phyloP scores from a whole-genome alignment of 1,284 basidiomycete species.

The Pascua sp. region DNA sequence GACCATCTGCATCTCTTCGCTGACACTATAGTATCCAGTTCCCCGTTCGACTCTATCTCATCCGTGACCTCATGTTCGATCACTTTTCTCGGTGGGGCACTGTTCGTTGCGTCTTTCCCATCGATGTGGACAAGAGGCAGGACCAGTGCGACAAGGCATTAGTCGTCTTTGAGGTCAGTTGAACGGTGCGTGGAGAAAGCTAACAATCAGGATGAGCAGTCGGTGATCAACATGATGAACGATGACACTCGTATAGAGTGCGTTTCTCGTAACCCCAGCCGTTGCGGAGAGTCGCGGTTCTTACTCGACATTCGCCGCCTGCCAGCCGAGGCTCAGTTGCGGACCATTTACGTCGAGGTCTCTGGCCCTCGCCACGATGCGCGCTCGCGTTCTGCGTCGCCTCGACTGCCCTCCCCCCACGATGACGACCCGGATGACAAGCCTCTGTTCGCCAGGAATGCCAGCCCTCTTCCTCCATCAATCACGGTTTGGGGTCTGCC shows the following conservation, averaged over 20 bases:
- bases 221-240: constrained; percentile 15
- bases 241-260: constrained; percentile 22
- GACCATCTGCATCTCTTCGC: neutral
- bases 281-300: neutral
- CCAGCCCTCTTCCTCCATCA: neutral
- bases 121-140: constrained; percentile 6
- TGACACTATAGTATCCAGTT: constrained; percentile 25
- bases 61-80: constrained; percentile 14
- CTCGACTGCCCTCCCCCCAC: neutral
- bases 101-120: constrained; percentile 20
- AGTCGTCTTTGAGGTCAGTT: constrained; percentile 34
- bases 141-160: constrained; percentile 16
- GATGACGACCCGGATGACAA: neutral
- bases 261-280: constrained; percentile 8
- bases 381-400: constrained; percentile 18
- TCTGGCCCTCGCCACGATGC: constrained; percentile 24
- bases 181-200: neutral
- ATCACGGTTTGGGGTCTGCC: constrained; percentile 1
- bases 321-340: constrained; percentile 3
- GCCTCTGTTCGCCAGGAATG: neutral
- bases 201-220: constrained; percentile 18
- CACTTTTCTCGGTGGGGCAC: constrained; percentile 34
- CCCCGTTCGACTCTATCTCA: constrained; percentile 15
- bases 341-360: constrained; percentile 27
- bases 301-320: constrained; percentile 12